Conservation (phyloP, 257 asterid species). For the Nicotiana tomentosiformis region DNA sequence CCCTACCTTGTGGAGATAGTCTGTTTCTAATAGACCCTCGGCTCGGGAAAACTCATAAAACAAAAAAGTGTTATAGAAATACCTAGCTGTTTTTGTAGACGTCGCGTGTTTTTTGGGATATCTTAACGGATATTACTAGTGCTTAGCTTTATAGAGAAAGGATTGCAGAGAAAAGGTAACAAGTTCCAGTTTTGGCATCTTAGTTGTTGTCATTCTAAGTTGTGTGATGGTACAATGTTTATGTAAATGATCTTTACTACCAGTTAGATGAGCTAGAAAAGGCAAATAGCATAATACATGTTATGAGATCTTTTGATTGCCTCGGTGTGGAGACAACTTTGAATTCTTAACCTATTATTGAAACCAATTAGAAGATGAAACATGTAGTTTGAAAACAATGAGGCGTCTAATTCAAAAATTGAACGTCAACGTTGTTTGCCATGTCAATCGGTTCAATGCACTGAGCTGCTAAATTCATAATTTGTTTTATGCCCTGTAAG, state of each 20-base stretch:
- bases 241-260: too few relatives aligned
- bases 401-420: too few relatives aligned
- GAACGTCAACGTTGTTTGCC: neutral
- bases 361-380: too few relatives aligned
- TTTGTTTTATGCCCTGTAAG: neutral
- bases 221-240: neutral
- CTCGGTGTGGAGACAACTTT: too few relatives aligned
- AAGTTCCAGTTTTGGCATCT: neutral
- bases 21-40: too few relatives aligned
- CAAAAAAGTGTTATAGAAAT: neutral
- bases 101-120: rapidly evolving
- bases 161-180: neutral
- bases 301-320: too few relatives aligned
- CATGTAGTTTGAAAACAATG: too few relatives aligned
- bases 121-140: neutral
- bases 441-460: neutral
- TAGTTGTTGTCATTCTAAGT: neutral
- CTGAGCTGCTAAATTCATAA: neutral
- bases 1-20: too few relatives aligned
- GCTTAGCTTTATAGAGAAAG: neutral
- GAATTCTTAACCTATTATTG: too few relatives aligned
- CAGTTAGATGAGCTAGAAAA: too few relatives aligned
- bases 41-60: too few relatives aligned
- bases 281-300: too few relatives aligned
- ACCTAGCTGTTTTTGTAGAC: neutral